Evolutionary conservation across 2,329 filamentous ascomycete species (phyloP).

Genomic region (Bipolaris zeicola): DNA sequence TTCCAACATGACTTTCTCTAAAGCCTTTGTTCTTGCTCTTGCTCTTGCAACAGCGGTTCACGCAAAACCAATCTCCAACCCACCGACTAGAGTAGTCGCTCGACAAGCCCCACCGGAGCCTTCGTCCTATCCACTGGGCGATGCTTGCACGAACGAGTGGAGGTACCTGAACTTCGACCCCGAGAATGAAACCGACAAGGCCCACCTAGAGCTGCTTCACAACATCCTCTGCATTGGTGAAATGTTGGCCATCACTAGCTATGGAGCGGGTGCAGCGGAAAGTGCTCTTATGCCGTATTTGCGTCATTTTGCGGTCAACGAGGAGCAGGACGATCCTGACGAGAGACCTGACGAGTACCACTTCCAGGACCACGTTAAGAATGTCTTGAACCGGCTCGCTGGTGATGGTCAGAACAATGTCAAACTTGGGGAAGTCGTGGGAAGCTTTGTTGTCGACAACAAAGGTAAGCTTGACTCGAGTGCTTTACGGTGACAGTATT

Average conservation of each 20-base stretch:
- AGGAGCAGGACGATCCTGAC: background rate
- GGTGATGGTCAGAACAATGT: background rate
- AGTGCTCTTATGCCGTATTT: background rate
- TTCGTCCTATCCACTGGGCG: background rate
- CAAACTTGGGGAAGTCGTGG: background rate
- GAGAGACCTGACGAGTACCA: background rate
- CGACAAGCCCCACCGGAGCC: background rate
- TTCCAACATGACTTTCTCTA: background rate
- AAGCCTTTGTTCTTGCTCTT: background rate
- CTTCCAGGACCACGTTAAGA: background rate
- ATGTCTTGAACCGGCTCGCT: background rate
- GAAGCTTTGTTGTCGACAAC: background rate
- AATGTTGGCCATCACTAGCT: background rate
- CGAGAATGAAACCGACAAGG: background rate
- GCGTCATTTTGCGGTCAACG: background rate
- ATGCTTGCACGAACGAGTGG: background rate
- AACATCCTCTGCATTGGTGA: background rate
- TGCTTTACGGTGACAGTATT: background rate
- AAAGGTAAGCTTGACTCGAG: background rate
- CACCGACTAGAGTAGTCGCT: background rate
- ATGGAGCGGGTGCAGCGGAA: background rate
- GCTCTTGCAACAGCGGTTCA: background rate
- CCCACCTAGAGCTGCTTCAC: background rate
- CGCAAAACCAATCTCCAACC: background rate
- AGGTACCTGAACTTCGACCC: background rate